Conservation (phyloP, 225 moss, liverwort and hornwort species). For the Sphagnum tenellum region DNA sequence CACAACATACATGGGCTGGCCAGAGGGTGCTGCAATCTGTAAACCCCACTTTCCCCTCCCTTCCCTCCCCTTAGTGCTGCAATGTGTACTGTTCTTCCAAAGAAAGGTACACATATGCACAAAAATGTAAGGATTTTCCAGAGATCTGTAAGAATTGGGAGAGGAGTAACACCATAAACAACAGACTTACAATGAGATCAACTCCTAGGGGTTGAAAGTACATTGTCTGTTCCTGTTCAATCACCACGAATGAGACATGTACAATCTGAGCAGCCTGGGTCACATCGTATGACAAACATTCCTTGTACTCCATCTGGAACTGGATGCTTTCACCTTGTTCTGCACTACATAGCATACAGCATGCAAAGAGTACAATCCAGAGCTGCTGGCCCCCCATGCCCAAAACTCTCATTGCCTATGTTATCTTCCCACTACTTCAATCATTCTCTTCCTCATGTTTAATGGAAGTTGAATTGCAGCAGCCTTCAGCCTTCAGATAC, state of each 20-base stretch:
- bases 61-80: no score
- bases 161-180: background rate
- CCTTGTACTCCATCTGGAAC: constrained; percentile 72
- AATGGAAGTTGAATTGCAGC: no score
- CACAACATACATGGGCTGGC: constrained; percentile 47
- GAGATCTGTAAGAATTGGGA: no score
- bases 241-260: constrained; percentile 71
- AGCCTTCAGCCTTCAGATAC: no score
- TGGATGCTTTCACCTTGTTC: constrained; percentile 35
- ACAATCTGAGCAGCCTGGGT: constrained; percentile 50
- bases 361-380: background rate
- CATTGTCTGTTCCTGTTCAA: constrained; percentile 64
- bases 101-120: no score
- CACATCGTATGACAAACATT: constrained; percentile 70
- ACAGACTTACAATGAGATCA: constrained; percentile 49
- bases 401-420: no score
- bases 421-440: no score
- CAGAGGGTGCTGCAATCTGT: constrained; percentile 64
- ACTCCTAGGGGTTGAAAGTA: constrained; percentile 47
- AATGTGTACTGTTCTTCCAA: no score
- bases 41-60: no score
- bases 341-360: constrained; percentile 4
- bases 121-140: no score
- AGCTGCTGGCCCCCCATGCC: no score
- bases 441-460: no score